Base-by-base conservation (phyloP, 495 filamentous ascomycete species). In the Xylaria intraflava region DNA sequence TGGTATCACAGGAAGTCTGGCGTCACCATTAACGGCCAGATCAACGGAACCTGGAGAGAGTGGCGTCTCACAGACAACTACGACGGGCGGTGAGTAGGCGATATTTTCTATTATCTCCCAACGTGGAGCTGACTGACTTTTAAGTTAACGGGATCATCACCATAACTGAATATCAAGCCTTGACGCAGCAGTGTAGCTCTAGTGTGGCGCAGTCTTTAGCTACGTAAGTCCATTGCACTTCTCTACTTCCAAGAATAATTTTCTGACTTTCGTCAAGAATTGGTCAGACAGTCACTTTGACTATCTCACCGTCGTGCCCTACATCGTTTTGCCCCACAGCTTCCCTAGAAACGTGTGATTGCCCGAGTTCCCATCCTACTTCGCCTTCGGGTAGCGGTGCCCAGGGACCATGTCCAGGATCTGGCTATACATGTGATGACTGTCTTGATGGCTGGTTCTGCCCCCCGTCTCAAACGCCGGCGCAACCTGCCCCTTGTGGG, bases 371-470 rank as follows among this genome's bases (percentile, higher is more conserved):
- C 23, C 39, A 30, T 2, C 20, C 53, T 14, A 26, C 55, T 38
- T 43, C 46, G 16, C 27, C 53, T 12, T 56, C 43, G 36, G 51
- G 49, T 29, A 51, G 17, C 24, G 55, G 58, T 12, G 46, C 46
- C 30, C 55, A 53, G 29, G 64, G 69, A 2, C 69, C 72, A 17
- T 72, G 69, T 46, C 65, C 68, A 29, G 69, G 64, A 22, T 46
- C 62, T 27, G 67, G 70, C 4, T 73, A 70, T 55, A 70, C 65
- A 23, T 76, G 72, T 41, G 51, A 68, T 26, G 71, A 69, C 27
- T 72, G 71, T 44, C 59, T 64, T 14, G 64, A 70, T 41, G 72
- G 68, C 23, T 73, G 70, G 72, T 74, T 73, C 29, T 75, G 70
- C 43, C 70, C 70, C 39, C 70, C 68, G 11, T 55, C 60, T 19